Base-by-base conservation (phyloP, 208 protist species). In the Acanthamoeba triangularis region DNA sequence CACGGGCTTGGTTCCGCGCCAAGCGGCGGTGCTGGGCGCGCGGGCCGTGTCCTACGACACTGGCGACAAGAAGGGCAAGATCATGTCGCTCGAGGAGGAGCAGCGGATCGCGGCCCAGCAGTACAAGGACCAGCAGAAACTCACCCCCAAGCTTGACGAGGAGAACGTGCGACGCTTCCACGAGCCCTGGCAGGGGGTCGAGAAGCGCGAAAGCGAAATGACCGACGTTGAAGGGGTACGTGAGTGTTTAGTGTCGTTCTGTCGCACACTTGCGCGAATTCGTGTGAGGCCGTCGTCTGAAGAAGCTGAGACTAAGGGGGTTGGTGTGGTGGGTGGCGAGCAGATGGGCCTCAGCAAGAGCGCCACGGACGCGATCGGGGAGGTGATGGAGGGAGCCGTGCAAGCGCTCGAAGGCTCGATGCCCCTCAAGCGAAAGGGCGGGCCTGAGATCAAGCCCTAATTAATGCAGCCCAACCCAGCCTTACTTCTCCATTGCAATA, bases 21-120 rank as follows among this genome's bases (percentile, higher is more conserved):
- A 85, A 13, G 11, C 37, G 23, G 35, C 30, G 25, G 14, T 35
- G 16, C 28, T 59, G 16, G 11, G 44, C 44, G 41, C n/a, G 47
- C 6, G 76, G 41, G 25, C 37, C 6, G 47, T 85, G 25, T 30
- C 76, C 47, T 85, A 49, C 76, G 25, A 85, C 28, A 56, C 76
- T 1, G 76, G 76, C 44, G 44, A 85, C 47, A 85, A 85, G 76
- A 85, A 85, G 47, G 76, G 76, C 14, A 23, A 14, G 23, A 20
- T 85, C 18, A 85, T 85, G 76, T 85, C 76, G 4, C 76, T 85
- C 11, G 44, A 85, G 23, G 76, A 85, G 44, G 76, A 85, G 44
- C 76, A 84, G 76, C 11, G 44, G 6, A 5, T 85, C 0, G 76
- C 44, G 30, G 14, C 35, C 5, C 25, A 85, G 76, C 76, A 85